These are phyloP conservation scores for Hanseniaspora clermontiae DNA, from an alignment of 805 yeast species.

Conservation along the genomic window DNA sequence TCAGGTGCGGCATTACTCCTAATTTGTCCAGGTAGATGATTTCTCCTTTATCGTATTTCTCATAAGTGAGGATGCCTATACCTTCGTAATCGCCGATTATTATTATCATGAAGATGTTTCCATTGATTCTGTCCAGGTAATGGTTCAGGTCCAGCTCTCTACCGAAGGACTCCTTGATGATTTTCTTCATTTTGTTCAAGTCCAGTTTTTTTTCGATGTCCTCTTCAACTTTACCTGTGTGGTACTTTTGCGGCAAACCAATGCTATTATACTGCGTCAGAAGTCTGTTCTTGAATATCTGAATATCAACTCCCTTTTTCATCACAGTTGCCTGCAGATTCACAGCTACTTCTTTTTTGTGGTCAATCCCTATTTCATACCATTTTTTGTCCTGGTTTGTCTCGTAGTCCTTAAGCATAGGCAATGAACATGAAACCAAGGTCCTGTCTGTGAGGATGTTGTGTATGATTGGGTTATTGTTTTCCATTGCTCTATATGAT, in stretches of 20 bases:
- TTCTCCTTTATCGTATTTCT: constrained; percentile 30
- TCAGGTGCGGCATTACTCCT: constrained; percentile 72
- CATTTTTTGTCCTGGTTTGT: neutral
- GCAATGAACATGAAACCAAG: constrained; percentile 77
- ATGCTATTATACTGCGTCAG: constrained; percentile 19
- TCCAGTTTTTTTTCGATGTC: constrained; percentile 31
- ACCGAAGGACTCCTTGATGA: constrained; percentile 72
- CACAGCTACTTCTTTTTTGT: constrained; percentile 14
- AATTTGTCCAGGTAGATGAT: constrained; percentile 85
- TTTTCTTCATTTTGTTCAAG: constrained; percentile 40
- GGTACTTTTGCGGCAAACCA: constrained; percentile 21
- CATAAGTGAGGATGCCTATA: constrained; percentile 85
- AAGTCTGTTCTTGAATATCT: constrained; percentile 20
- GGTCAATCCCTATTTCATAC: neutral
- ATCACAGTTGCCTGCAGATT: constrained; percentile 53
- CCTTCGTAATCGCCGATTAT: constrained; percentile 94
- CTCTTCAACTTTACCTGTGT: neutral
- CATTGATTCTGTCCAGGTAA: constrained; percentile 54
- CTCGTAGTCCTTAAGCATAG: constrained; percentile 37
- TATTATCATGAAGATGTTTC: constrained; percentile 59
- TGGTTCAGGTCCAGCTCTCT: constrained; percentile 50
- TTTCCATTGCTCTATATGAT: constrained; percentile 55
- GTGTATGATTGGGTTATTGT: constrained; percentile 71
- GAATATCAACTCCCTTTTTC: constrained; percentile 50
- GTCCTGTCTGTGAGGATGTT: constrained; percentile 88